phyloP scores from a whole-genome alignment of 768 basidiomycete genomes.

The Leucosporidium scottii region DNA sequence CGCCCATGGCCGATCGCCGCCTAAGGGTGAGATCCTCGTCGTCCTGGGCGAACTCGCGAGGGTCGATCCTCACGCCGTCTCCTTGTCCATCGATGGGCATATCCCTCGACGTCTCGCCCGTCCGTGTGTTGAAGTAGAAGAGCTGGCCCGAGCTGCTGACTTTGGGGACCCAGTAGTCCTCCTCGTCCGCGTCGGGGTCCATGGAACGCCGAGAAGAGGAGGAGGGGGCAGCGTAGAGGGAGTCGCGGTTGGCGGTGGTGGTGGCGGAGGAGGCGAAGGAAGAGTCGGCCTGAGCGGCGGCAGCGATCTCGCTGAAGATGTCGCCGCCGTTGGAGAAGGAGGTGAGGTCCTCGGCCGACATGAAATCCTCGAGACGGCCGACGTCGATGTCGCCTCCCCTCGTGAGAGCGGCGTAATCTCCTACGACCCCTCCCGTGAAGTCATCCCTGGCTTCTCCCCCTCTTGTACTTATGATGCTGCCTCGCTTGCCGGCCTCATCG shows the following conservation, averaged over 20 bases:
- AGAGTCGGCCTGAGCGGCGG: conserved; percentile 23
- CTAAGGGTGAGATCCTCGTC: neutral
- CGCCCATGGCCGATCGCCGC: neutral
- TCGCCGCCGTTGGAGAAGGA: conserved; percentile 33
- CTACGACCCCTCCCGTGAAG: neutral
- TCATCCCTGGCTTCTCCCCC: conserved; percentile 1
- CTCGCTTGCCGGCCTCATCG: neutral
- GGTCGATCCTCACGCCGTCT: conserved; percentile 22
- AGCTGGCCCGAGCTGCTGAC: conserved; percentile 80
- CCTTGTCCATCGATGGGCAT: conserved; percentile 30
- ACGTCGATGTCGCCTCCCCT: conserved; percentile 3
- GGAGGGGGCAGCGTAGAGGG: neutral
- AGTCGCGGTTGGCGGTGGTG: neutral
- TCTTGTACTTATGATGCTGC: conserved; percentile 5
- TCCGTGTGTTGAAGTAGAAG: conserved; percentile 78
- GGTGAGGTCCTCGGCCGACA: conserved; percentile 20
- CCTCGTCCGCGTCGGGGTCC: conserved; percentile 1
- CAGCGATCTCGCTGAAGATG: conserved; percentile 38
- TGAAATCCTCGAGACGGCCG: conserved; percentile 17
- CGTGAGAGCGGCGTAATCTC: neutral
- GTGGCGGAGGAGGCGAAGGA: neutral
- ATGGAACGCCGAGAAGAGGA: neutral
- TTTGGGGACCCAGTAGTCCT: conserved; percentile 86
- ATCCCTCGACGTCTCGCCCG: conserved; percentile 59
- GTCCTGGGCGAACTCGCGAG: neutral